Base-by-base conservation (phyloP, 2,329 filamentous ascomycete genomes). In the Sphaerulina vaccinii region DNA sequence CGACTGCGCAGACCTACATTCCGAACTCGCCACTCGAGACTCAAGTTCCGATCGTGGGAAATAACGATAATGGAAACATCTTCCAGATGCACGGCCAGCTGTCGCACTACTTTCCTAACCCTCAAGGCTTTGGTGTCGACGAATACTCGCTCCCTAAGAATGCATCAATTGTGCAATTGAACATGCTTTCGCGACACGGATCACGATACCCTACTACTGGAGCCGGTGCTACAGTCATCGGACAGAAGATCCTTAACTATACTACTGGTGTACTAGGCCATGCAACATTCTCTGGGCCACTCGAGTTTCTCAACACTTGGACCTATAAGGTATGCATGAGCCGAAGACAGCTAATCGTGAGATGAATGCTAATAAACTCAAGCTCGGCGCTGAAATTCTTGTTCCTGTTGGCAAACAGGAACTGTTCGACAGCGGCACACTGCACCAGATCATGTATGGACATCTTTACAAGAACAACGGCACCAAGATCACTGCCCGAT, bases 131-230 rank as follows among this genome's bases (percentile, higher is more conserved):
- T 57, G 87, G 87, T 2, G 85, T 88, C 0, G 74, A 85, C 13
- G 87, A 91, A 68, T 87, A 85, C 61, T 76, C 85, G 2, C 68
- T 88, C 13, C 87, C 86, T 1, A 67, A 74, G 5, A 85, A 82
- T 10, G 80, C 86, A 0, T 82, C 85, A 52, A 86, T 90, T 43
- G 74, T 84, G 22, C 85, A 88, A 72, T 73, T 90, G 38, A 73
- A 86, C 71, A 85, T 90, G 82, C 73, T 90, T 3, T 85, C 84
- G 10, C 81, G 87, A 1, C 87, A 90, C 65, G 87, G 87, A 7
- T 78, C 85, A 33, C 78, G 87, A 11, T 91, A 90, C 67, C 87
- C 87, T 0, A 87, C 86, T 2, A 72, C 74, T 2, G 78, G 77
- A 0, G 75, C 80, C 27, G 78, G 79, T 23, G 79, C 86, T 8